Evolutionary conservation across 2,329 filamentous ascomycete species (phyloP), one percentile per base, ranked within the genome.

Genomic region (Fusarium kyushuense): DNA sequence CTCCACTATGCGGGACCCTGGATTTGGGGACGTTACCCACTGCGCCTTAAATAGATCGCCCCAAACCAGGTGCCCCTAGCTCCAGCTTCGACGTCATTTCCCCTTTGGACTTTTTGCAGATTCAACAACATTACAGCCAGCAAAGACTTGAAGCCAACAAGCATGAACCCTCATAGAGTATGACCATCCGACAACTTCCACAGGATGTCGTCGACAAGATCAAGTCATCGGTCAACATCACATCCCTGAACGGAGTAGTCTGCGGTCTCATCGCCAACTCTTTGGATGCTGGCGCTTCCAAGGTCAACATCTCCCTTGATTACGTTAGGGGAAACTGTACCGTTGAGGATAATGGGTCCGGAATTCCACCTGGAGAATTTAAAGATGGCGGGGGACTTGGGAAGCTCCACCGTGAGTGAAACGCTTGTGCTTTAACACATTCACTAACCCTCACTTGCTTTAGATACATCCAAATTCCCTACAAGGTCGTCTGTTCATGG

Each of bases 281-380:
- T 1, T 83, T 99, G 14, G 96, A 99, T 81, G 93, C 94, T 6
- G 81, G 82, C 45, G 90, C 94, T 17, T 85, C 83, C 33, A 91
- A 85, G 56, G 80, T 97, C 65, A 87, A 87, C 54, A 82, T 97
- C 55, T 86, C 84, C 1, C 82, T 97, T 23, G 92, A 97, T 79
- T 93, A 93, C 75, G 78, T 80, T 54, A 89, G 90, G 25, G 95
- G 94, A 7, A 88, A 86, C 70, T 97, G 94, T 77, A 84, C 85
- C 0, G 86, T 97, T 7, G 92, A 97, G 74, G 96, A 99, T 76
- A 86, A 98, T 79, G 96, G 96, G 2, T 58, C 82, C 17, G 96
- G 96, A 0, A 96, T 99, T 45, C 76, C 82, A 2, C 87, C 91
- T 1, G 74, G 77, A 3, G 94, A 97, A 70, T 97, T 98, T 72